phyloP scores from a whole-genome alignment of 306 rosid genomes.

The Cercis canadensis region DNA sequence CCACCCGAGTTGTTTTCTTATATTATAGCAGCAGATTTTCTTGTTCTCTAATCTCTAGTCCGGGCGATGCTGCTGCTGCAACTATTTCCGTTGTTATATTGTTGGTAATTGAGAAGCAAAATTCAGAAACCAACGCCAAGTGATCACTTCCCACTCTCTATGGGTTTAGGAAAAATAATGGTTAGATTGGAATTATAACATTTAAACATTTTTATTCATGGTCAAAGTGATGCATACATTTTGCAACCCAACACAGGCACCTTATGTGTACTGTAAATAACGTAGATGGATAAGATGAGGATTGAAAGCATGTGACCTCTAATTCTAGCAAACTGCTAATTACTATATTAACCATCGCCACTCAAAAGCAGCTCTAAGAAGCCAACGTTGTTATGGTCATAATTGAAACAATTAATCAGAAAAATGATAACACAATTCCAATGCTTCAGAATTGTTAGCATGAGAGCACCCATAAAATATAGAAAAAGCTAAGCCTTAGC shows the following conservation, averaged over 20 bases:
- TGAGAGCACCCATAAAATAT: slow-evolving; percentile 14
- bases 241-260: neutral
- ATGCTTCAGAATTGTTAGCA: slow-evolving; percentile 11
- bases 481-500: neutral
- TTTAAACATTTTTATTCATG: neutral
- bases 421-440: slow-evolving; percentile 4
- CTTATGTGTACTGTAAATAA: neutral
- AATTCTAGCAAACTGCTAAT: slow-evolving; percentile 2
- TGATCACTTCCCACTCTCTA: slow-evolving; percentile 92
- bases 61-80: slow-evolving; percentile 33
- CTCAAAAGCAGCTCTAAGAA: slow-evolving; percentile 21
- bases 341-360: neutral
- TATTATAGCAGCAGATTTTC: slow-evolving; percentile 29
- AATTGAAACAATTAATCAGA: neutral
- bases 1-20: slow-evolving; percentile 19
- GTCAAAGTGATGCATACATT: neutral
- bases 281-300: neutral
- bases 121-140: slow-evolving; percentile 80
- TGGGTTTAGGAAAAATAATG: slow-evolving; percentile 27
- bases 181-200: slow-evolving; percentile 23
- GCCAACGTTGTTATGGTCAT: neutral
- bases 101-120: slow-evolving; percentile 58
- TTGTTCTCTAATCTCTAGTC: slow-evolving; percentile 38
- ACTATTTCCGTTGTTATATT: slow-evolving; percentile 15
- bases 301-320: neutral